Evolutionary conservation across 768 basidiomycete species (phyloP), one percentile per base, ranked within the genome.

Genomic region (Suillus placidus): DNA sequence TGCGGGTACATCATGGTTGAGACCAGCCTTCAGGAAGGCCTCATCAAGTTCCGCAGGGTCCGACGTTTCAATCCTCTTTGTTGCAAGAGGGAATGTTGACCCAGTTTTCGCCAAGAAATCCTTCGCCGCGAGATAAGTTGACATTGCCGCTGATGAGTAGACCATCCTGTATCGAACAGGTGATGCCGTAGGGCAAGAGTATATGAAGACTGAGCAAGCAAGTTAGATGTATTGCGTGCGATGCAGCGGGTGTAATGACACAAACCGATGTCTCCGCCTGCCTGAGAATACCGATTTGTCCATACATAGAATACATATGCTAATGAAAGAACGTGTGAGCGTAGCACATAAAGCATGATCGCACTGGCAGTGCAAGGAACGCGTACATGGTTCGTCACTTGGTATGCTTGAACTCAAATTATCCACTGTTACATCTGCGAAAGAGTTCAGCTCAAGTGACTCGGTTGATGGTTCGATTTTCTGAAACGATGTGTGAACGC

Each of bases 121-220:
- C 67, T 88, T 88, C 38, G 85, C 87, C 9, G 84, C 78, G 60
- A 82, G 80, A 71, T 85, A 89, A 8, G 90, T 82, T 23, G 84
- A 76, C 12, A 81, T 70, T 13, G 86, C 85, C 10, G 87, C 88
- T 2, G 90, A 88, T 0, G 94, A 93, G 78, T 96, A 97, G 42
- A 97, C 74, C 93, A 99, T 95, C 52, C 95, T 85, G 67, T 89
- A 82, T 72, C 93, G 94, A 78, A 97, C 84, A 1, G 92, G 91
- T 7, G 92, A 93, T 16, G 77, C 72, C 4, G 88, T 84, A 0
- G 96, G 96, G 75, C 96, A 99, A 23, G 91, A 92, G 77, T 98
- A 99, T 64, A 97, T 92, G 77, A 95, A 95, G 60, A 92, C 91
- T 94, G 67, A 8, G n/a, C 37, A 32, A 14, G 10, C 32, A 67